These are phyloP conservation scores for Diplogelasinospora grovesii DNA, from an alignment of 495 filamentous ascomycete species.

Conservation along the genomic window DNA sequence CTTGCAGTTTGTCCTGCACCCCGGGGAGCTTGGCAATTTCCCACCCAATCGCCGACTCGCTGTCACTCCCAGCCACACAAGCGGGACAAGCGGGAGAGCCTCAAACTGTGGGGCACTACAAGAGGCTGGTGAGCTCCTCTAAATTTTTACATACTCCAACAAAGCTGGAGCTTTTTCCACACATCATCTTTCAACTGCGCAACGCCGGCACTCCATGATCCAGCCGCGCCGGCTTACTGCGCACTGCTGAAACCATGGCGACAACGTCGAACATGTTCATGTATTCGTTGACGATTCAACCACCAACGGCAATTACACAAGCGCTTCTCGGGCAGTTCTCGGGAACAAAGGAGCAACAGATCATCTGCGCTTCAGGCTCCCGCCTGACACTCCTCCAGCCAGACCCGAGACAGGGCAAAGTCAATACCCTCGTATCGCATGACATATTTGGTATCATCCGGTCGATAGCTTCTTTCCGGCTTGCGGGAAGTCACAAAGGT, in stretches of 20 bases:
- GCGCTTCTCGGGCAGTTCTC: constrained; percentile 91
- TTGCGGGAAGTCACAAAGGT: constrained; percentile 96
- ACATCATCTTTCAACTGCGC: not conserved
- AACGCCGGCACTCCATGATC: constrained; percentile 6
- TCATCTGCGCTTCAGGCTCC: constrained; percentile 88
- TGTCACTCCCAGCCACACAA: no score
- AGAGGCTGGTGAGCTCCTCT: no score
- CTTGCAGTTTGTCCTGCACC: no score
- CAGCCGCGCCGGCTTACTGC: constrained; percentile 50
- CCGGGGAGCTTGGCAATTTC: no score
- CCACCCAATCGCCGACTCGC: no score
- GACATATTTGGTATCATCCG: constrained; percentile 96
- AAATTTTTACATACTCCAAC: no score
- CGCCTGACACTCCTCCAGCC: constrained; percentile 81
- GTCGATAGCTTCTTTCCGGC: constrained; percentile 77
- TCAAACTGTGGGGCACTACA: no score
- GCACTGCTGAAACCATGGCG: constrained; percentile 63
- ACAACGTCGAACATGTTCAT: constrained; percentile 96
- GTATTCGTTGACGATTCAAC: constrained; percentile 91
- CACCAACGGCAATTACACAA: constrained; percentile 79
- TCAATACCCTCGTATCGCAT: constrained; percentile 79
- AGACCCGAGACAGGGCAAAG: constrained; percentile 76
- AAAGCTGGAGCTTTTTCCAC: constrained; percentile 4
- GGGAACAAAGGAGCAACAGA: constrained; percentile 92
- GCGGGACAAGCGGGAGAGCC: no score